Evolutionary conservation across 1,284 basidiomycete genomes (phyloP).

Genomic region (Cerrena zonata): DNA sequence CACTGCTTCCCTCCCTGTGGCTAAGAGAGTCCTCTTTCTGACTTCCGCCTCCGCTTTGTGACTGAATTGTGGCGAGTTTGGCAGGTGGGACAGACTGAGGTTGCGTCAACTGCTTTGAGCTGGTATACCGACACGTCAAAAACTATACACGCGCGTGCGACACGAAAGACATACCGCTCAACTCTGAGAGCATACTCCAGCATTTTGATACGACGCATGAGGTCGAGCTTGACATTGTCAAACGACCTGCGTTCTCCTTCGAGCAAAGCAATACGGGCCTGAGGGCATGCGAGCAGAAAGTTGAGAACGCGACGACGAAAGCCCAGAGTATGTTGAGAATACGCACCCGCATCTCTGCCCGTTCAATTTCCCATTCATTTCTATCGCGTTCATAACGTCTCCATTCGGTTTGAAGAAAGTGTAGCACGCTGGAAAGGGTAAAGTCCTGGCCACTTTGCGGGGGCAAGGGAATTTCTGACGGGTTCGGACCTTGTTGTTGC

Average conservation of each 20-base stretch:
- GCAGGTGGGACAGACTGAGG: conserved; percentile 50
- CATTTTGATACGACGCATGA: conserved; percentile 97
- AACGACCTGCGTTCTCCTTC: conserved; percentile 95
- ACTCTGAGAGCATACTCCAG: conserved; percentile 91
- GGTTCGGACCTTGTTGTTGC: conserved; percentile 50
- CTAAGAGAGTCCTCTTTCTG: conserved; percentile 65
- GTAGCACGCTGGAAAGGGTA: conserved; percentile 89
- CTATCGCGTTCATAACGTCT: conserved; percentile 92
- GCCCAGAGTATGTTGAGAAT: background rate
- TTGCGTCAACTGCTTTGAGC: conserved; percentile 75
- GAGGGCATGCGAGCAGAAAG: conserved; percentile 22
- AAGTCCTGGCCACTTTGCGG: conserved; percentile 82
- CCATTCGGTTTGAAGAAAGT: conserved; percentile 98
- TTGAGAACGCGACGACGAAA: conserved; percentile 24
- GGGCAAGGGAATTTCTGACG: conserved; percentile 60
- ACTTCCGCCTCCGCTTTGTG: conserved; percentile 43
- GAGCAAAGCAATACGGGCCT: conserved; percentile 94
- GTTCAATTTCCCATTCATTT: conserved; percentile 99
- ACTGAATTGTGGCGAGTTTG: conserved; percentile 56
- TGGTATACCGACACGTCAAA: conserved; percentile 36
- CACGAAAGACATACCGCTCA: conserved; percentile 66
- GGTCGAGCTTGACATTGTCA: conserved; percentile 93
- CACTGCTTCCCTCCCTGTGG: conserved; percentile 70
- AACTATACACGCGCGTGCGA: conserved; percentile 15
- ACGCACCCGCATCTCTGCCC: conserved; percentile 95